A percentile compares a stretch with the other conserved stretches of the same genome.
phyloP scores from a whole-genome alignment of 2,329 filamentous ascomycete species.

The Aureobasidium lini region DNA sequence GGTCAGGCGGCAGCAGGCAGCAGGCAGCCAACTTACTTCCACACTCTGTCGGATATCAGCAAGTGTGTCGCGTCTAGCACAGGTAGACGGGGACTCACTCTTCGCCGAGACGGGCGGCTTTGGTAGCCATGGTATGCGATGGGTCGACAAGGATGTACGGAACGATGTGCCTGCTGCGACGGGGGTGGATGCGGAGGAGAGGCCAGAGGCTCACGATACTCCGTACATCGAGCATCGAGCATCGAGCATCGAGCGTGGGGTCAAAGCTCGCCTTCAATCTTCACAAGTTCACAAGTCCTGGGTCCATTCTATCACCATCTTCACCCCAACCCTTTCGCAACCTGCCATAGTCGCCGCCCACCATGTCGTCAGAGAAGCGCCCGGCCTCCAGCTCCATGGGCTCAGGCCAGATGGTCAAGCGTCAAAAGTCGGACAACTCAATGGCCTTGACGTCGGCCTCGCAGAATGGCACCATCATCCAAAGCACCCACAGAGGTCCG shows the following conservation, averaged over 20 bases:
- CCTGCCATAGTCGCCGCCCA: background rate
- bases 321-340: background rate
- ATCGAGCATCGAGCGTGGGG: background rate
- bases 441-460: conserved; percentile 49
- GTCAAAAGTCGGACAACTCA: conserved; percentile 64
- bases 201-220: background rate
- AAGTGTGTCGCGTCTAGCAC: conserved; percentile 13
- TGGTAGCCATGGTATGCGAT: conserved; percentile 42
- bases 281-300: background rate
- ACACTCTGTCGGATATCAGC: conserved; percentile 56
- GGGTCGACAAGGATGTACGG: background rate
- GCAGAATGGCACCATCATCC: conserved; percentile 56
- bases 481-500: conserved; percentile 66
- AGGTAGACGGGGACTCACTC: conserved; percentile 49
- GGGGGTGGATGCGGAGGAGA: background rate
- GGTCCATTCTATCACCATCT: no score
- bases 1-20: background rate
- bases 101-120: conserved; percentile 64
- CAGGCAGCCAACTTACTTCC: conserved; percentile 65
- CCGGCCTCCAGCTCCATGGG: conserved; percentile 79
- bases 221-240: background rate
- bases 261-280: background rate
- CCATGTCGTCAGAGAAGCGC: conserved; percentile 59
- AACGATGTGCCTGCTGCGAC: background rate
- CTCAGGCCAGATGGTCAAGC: conserved; percentile 76